Evolutionary conservation across 768 basidiomycete genomes (phyloP), one percentile per base, ranked within the genome.

Genomic region (Amanita exitialis): DNA sequence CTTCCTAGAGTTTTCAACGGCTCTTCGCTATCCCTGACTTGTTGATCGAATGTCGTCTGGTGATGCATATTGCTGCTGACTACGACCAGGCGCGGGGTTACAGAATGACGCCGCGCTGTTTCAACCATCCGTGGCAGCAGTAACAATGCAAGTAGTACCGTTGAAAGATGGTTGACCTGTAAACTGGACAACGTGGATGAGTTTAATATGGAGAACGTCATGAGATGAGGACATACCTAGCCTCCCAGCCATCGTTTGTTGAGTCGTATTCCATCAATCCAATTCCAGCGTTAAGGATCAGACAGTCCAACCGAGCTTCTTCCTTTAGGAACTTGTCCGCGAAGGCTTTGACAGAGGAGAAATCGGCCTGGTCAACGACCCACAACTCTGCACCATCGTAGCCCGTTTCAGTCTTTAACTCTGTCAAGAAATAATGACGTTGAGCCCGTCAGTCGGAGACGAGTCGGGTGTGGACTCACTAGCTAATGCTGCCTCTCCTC

Each of bases 191-290:
- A 36, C 9, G 30, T 32, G 10, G 30, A 12, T 12, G 12, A 32
- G 32, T 13, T 32, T 4, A 13, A 2, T n/a, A 23, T 3, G 3
- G n/a, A 39, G 3, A 2, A 25, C 10, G 21, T 1, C 4, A 18
- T 21, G 18, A 39, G 13, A 37, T 49, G 8, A 42, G 3, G 9
- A 58, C 66, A 3, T 44, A 77, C 78, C 54, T 60, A 9, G 59
- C 44, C 52, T 79, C 77, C 73, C 72, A 79, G 6, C 73, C 77
- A 57, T 78, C 71, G 0, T 47, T 32, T 0, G 71, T 72, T 7
- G 55, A 42, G 5, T 59, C 34, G 28, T 65, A 67, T 7, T n/a
- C 44, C 1, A 0, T 0, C 0, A 46, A 18, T 1, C 43, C 32
- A 1, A 69, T 48, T 0, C 54, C 74, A 0, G 76, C 74, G 25